phyloP scores from a whole-genome alignment of 2,329 filamentous ascomycete species.

The Anthostomella pinea region DNA sequence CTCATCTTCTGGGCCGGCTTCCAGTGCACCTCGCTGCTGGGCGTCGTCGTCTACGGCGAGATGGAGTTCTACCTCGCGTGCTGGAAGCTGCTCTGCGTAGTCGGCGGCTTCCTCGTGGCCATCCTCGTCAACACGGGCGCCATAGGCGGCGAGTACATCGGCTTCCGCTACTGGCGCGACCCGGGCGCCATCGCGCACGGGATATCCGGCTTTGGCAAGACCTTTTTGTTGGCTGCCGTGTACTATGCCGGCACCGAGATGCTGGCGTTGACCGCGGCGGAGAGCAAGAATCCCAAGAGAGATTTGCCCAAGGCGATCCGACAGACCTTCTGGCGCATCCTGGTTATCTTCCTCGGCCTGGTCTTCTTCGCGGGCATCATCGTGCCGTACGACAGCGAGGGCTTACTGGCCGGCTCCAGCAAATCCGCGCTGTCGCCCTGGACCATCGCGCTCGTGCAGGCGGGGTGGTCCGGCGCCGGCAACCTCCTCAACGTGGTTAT shows the following conservation, averaged over 20 bases:
- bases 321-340: slow-evolving; percentile 32
- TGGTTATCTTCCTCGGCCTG: slow-evolving; percentile 32
- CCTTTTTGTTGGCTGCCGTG: slow-evolving; percentile 35
- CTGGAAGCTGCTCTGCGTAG: slow-evolving; percentile 34
- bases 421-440: slow-evolving; percentile 32
- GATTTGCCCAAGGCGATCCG: slow-evolving; percentile 31
- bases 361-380: slow-evolving; percentile 34
- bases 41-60: slow-evolving; percentile 30
- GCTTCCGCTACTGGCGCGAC: slow-evolving; percentile 33
- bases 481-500: slow-evolving; percentile 35
- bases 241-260: slow-evolving; percentile 37
- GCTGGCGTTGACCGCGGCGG: slow-evolving; percentile 35
- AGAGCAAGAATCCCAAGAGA: slow-evolving; percentile 30
- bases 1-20: slow-evolving; percentile 45
- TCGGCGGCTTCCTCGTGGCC: slow-evolving; percentile 32
- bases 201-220: slow-evolving; percentile 35
- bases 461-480: slow-evolving; percentile 27
- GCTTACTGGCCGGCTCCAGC: slow-evolving; percentile 33
- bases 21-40: slow-evolving; percentile 36
- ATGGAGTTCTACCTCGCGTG: slow-evolving; percentile 33
- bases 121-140: slow-evolving; percentile 35
- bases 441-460: slow-evolving; percentile 29
- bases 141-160: slow-evolving; percentile 34
- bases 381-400: slow-evolving; percentile 31
- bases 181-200: slow-evolving; percentile 34